Conservation (phyloP, 805 yeast species). For the Sugiyamaella boreocaroliniensis region DNA sequence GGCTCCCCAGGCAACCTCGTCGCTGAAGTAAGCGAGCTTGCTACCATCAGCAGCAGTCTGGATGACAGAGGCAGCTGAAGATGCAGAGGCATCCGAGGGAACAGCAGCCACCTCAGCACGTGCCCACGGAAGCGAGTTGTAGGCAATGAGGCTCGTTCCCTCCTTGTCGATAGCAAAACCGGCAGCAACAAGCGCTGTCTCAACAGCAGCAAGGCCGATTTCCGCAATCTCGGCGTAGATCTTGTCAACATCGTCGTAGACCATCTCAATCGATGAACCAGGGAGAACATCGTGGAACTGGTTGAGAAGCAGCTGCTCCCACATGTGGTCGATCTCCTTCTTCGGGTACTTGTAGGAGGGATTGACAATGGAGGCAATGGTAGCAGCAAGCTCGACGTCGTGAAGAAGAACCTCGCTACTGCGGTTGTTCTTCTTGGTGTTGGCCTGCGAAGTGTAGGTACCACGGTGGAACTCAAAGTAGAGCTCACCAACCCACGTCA, state of each 20-base stretch:
- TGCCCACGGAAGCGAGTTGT: conserved; percentile 63
- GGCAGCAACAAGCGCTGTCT: conserved; percentile 36
- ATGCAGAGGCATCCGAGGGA: conserved; percentile 15
- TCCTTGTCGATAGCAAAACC: conserved; percentile 5
- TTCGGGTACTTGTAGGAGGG: conserved; percentile 62
- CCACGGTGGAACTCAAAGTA: conserved; percentile 96
- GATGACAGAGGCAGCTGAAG: not conserved
- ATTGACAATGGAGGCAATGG: conserved; percentile 56
- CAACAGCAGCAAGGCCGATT: conserved; percentile 44
- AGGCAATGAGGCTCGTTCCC: conserved; percentile 11
- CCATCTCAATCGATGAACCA: conserved; percentile 92
- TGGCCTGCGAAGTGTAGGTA: conserved; percentile 90
- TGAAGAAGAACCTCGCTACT: conserved; percentile 66
- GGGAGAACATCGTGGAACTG: conserved; percentile 97
- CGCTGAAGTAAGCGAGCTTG: not conserved
- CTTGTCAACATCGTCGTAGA: conserved; percentile 82
- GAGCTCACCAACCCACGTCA: conserved; percentile 89
- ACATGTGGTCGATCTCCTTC: conserved; percentile 55
- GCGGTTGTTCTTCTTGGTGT: conserved; percentile 75
- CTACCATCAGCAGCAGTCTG: conserved; percentile 10
- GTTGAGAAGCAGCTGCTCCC: conserved; percentile 85
- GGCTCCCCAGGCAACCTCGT: conserved; percentile 7
- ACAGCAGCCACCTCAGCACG: conserved; percentile 43
- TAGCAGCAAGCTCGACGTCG: conserved; percentile 79
- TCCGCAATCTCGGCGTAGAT: conserved; percentile 58